Percentiles rank a stretch among this genome's conserved stretches.
phyloP scores from a whole-genome alignment of 441 rosid species.

The Erodium moschatum region DNA sequence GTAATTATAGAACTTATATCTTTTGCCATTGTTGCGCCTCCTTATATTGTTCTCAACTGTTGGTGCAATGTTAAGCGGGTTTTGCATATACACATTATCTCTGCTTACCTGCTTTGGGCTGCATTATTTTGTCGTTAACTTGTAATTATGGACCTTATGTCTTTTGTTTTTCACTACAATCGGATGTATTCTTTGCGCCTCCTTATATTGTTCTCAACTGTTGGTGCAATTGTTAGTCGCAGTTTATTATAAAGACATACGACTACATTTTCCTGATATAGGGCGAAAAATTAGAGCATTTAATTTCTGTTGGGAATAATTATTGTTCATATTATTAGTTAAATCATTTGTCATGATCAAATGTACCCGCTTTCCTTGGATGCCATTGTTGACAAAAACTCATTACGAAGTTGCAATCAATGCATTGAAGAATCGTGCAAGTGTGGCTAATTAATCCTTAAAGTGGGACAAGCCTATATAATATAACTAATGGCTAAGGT shows the following conservation, averaged over 20 bases:
- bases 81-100: no score
- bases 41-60: background rate
- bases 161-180: no score
- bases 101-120: no score
- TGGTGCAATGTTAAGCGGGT: no score
- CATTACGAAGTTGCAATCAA: background rate
- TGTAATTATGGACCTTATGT: no score
- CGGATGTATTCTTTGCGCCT: no score
- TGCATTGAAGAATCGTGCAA: background rate
- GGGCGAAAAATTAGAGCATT: background rate
- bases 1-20: background rate
- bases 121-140: no score
- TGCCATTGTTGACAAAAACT: background rate
- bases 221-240: background rate
- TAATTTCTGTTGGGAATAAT: background rate
- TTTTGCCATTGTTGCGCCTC: background rate
- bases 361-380: background rate
- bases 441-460: background rate
- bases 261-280: background rate
- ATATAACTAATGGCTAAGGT: background rate
- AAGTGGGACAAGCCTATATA: background rate
- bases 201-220: background rate
- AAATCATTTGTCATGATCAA: background rate
- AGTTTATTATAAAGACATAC: background rate
- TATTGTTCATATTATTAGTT: background rate